These are phyloP conservation scores for Paracamarosporium sp. DNA, from an alignment of 2,329 filamentous ascomycete genomes.

Conservation along the genomic window DNA sequence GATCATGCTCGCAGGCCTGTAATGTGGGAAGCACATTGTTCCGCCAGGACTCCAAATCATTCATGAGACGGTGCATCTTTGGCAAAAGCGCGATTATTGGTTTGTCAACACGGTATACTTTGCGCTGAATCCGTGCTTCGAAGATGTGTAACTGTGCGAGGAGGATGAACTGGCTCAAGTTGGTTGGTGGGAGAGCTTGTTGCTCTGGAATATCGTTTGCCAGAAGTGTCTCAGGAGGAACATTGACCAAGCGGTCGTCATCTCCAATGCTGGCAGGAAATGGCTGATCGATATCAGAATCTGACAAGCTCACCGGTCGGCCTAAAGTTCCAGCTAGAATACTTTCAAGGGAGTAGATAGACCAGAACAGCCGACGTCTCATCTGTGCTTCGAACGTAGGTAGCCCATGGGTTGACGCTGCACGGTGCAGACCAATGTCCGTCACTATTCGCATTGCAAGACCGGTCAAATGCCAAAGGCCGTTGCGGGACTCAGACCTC, in stretches of 20 bases:
- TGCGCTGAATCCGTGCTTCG: constrained; percentile 59
- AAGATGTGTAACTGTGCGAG: constrained; percentile 56
- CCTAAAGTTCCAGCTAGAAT: constrained; percentile 60
- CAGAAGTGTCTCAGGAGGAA: neutral
- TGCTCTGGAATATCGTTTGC: neutral
- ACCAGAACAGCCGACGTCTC: constrained; percentile 59
- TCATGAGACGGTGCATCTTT: constrained; percentile 57
- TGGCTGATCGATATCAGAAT: constrained; percentile 59
- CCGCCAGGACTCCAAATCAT: constrained; percentile 57
- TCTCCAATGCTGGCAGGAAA: constrained; percentile 56
- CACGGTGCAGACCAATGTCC: constrained; percentile 59
- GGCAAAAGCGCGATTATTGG: constrained; percentile 51
- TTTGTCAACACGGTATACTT: constrained; percentile 59
- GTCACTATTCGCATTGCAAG: constrained; percentile 62
- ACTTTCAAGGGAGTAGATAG: constrained; percentile 58
- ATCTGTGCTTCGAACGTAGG: constrained; percentile 53
- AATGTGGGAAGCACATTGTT: constrained; percentile 43
- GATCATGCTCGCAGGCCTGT: constrained; percentile 51
- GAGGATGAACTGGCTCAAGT: constrained; percentile 16
- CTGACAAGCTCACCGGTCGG: constrained; percentile 58
- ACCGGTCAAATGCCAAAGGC: constrained; percentile 63
- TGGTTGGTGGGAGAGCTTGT: constrained; percentile 4
- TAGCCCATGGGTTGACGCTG: constrained; percentile 52
- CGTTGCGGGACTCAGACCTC: constrained; percentile 57
- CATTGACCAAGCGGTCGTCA: constrained; percentile 33